Percentiles rank a stretch among this genome's conserved stretches.
Evolutionary conservation across 192 early-diverging fungal genomes (phyloP).

Genomic region (Podila horticola): DNA sequence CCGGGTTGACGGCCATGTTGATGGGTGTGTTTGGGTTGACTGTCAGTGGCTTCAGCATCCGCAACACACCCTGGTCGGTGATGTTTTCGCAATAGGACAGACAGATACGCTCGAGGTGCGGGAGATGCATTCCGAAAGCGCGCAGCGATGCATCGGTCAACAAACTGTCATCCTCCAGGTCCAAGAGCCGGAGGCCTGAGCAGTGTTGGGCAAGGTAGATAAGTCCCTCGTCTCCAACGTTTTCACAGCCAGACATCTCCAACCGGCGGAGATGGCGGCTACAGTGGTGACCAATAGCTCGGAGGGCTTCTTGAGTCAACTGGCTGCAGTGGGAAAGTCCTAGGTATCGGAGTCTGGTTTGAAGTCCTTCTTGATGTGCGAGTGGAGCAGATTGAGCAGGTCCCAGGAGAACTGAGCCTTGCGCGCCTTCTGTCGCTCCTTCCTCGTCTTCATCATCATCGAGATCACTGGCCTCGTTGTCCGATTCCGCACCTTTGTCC

Average conservation of each 20-base stretch:
- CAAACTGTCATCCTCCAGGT: slow-evolving; percentile 28
- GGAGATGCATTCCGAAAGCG: slow-evolving; percentile 48
- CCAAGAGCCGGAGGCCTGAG: slow-evolving; percentile 13
- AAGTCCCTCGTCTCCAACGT: slow-evolving; percentile 55
- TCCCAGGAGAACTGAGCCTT: background rate
- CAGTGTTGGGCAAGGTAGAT: slow-evolving; percentile 39
- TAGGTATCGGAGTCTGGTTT: slow-evolving; percentile 47
- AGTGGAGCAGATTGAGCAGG: background rate
- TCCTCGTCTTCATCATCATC: slow-evolving; percentile 7
- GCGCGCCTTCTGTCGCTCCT: background rate
- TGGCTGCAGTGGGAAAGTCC: slow-evolving; percentile 56
- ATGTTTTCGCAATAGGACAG: slow-evolving; percentile 47
- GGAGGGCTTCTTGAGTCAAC: slow-evolving; percentile 49
- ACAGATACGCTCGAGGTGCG: slow-evolving; percentile 34
- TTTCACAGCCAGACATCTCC: slow-evolving; percentile 57
- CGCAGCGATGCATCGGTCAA: slow-evolving; percentile 49
- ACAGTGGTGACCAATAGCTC: slow-evolving; percentile 39
- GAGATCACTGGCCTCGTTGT: slow-evolving; percentile 14
- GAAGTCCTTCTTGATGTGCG: slow-evolving; percentile 15
- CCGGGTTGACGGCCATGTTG: background rate
- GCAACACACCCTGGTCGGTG: slow-evolving; percentile 41
- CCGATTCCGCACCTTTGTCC: background rate
- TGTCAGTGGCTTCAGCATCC: slow-evolving; percentile 26
- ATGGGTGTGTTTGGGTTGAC: slow-evolving; percentile 34
- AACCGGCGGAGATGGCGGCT: slow-evolving; percentile 53